phyloP scores from a whole-genome alignment of 2,329 filamentous ascomycete genomes.

The Xylaria sp. region DNA sequence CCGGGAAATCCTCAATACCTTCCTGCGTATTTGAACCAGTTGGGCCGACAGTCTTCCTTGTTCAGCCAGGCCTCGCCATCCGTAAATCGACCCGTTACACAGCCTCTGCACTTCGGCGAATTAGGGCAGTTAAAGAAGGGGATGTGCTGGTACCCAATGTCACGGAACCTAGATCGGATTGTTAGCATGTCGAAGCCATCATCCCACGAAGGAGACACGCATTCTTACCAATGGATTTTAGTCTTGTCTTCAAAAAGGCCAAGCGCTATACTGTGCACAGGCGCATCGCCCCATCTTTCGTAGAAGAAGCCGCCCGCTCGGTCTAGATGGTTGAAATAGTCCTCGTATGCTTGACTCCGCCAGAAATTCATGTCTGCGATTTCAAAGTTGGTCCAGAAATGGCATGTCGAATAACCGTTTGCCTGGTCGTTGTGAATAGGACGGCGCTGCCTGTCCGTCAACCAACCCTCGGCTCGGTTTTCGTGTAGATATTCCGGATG shows the following conservation, averaged over 20 bases:
- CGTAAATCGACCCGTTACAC: conserved; percentile 83
- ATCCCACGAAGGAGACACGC: neutral
- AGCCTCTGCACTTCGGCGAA: conserved; percentile 88
- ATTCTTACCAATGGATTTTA: conserved; percentile 86
- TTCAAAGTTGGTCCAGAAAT: conserved; percentile 99
- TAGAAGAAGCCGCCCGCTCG: conserved; percentile 97
- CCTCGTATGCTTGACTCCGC: conserved; percentile 86
- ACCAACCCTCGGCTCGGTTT: conserved; percentile 86
- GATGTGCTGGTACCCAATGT: conserved; percentile 98
- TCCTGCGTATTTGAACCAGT: conserved; percentile 95
- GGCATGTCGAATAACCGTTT: conserved; percentile 94
- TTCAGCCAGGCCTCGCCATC: conserved; percentile 85
- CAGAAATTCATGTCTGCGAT: conserved; percentile 93
- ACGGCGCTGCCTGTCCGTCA: conserved; percentile 75
- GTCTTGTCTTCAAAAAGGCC: conserved; percentile 88
- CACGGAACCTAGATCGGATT: conserved; percentile 76
- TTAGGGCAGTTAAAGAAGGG: conserved; percentile 99
- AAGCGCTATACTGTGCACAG: conserved; percentile 91
- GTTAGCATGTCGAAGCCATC: conserved; percentile 22
- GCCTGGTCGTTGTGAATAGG: conserved; percentile 80
- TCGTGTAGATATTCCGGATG: conserved; percentile 79
- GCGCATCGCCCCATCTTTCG: conserved; percentile 96
- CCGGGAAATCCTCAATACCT: conserved; percentile 59
- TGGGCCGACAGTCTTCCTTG: conserved; percentile 90
- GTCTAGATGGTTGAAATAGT: conserved; percentile 95